phyloP scores from a whole-genome alignment of 2,329 filamentous ascomycete genomes.

The Orbilia oligospora region DNA sequence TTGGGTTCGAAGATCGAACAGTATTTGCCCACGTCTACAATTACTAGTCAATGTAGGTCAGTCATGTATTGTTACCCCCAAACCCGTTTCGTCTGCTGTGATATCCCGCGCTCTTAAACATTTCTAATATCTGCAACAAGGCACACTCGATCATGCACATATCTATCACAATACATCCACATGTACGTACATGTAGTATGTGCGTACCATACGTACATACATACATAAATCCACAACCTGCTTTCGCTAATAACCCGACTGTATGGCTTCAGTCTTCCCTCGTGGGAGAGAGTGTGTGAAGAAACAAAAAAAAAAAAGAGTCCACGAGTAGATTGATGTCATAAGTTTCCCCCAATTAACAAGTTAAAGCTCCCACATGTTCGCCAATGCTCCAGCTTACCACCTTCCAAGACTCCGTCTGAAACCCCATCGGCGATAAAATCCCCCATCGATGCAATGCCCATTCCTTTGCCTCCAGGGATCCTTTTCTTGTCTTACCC shows the following conservation, averaged over 20 bases:
- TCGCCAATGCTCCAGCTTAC: slow-evolving; percentile 35
- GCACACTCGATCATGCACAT: slow-evolving; percentile 32
- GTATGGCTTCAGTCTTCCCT: background rate
- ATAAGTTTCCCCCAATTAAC: slow-evolving; percentile 16
- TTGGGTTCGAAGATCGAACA: slow-evolving; percentile 3
- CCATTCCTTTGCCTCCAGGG: slow-evolving; percentile 26
- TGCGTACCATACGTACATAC: background rate
- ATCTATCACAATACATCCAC: slow-evolving; percentile 10
- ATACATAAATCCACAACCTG: too few relatives aligned
- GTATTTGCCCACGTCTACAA: slow-evolving; percentile 33
- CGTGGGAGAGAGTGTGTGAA: slow-evolving; percentile 4
- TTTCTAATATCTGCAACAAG: slow-evolving; percentile 20
- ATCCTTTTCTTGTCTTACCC: background rate
- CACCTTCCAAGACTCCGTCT: slow-evolving; percentile 38
- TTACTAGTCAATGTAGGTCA: background rate
- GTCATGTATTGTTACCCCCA: slow-evolving; percentile 15
- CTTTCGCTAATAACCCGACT: slow-evolving; percentile 17
- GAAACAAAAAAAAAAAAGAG: background rate
- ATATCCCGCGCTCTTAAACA: slow-evolving; percentile 24
- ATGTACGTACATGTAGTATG: background rate
- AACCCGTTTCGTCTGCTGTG: slow-evolving; percentile 22
- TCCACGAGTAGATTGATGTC: slow-evolving; percentile 50
- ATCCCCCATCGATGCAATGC: slow-evolving; percentile 26
- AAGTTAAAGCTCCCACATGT: slow-evolving; percentile 16
- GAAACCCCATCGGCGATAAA: slow-evolving; percentile 50